Evolutionary conservation across 768 basidiomycete species (phyloP), one percentile per base, ranked within the genome.

Genomic region (Coprinopsis strossmayeri): DNA sequence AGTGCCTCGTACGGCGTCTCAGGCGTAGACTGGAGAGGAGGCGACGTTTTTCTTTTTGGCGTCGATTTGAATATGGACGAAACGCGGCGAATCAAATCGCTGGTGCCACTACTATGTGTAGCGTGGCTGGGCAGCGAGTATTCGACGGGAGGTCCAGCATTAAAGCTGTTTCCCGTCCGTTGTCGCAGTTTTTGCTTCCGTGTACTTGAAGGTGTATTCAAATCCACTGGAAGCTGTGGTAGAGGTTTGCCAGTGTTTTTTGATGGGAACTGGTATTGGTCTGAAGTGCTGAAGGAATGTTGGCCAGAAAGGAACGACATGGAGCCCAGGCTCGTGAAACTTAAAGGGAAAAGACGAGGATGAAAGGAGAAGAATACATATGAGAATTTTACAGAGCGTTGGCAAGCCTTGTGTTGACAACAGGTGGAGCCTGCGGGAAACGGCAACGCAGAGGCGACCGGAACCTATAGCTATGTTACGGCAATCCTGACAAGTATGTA

Each of bases 31-130:
- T n/a, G n/a, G n/a, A n/a, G n/a, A n/a, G n/a, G n/a, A n/a, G n/a
- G n/a, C n/a, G n/a, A n/a, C n/a, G n/a, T n/a, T n/a, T n/a, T n/a
- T n/a, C n/a, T n/a, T 48, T 56, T 48, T 45, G 51, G 7, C 38
- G 48, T 42, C 10, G 50, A 40, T 4, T 39, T 44, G 46, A 66
- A 67, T 24, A 67, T 63, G 17, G 60, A 57, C 18, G 63, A 63
- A 38, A 67, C 63, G 34, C 64, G 61, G 44, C 58, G 56, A 26
- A 67, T 64, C 20, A 66, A 50, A 37, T 52, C 55, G 11, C 50
- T 57, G 39, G 32, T 26, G 2, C 23, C 35, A 5, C 24, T 17
- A 10, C 13, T 24, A 37, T 18, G 35, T 5, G 35, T 18, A 5
- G 13, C 21, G 46, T 27, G 9, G 24, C 15, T 43, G 3, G 41